Percentiles rank a stretch among this genome's conserved stretches.
Conservation (phyloP, 768 basidiomycete species). For the Ramaria rubella region DNA sequence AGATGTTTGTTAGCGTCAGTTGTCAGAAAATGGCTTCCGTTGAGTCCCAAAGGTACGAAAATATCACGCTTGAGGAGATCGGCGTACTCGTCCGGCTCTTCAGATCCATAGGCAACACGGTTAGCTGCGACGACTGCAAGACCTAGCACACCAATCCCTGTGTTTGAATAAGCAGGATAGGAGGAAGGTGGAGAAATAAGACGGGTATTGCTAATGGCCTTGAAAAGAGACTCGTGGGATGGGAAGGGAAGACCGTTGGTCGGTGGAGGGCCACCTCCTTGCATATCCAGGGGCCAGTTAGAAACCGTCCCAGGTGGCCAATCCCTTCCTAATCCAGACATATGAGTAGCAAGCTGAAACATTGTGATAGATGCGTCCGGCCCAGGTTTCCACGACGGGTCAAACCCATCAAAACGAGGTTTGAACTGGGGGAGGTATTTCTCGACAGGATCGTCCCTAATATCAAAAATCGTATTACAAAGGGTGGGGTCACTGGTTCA, state of each 20-base stretch:
- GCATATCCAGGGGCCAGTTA: slow-evolving; percentile 36
- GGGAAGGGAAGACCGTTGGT: slow-evolving; percentile 29
- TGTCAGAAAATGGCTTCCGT: slow-evolving; percentile 37
- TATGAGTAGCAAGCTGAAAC: slow-evolving; percentile 24
- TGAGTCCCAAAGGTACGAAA: slow-evolving; percentile 41
- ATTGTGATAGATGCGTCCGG: slow-evolving; percentile 19
- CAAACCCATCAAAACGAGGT: slow-evolving; percentile 19
- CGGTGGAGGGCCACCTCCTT: slow-evolving; percentile 23
- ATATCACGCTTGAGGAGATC: slow-evolving; percentile 43
- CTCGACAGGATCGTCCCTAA: slow-evolving; percentile 45
- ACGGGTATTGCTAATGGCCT: slow-evolving; percentile 31
- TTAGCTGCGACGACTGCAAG: slow-evolving; percentile 32
- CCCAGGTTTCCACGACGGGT: background rate
- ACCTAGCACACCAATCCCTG: slow-evolving; percentile 31
- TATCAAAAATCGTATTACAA: background rate
- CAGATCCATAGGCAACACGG: slow-evolving; percentile 11
- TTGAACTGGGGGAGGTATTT: slow-evolving; percentile 37
- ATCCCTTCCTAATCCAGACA: slow-evolving; percentile 31
- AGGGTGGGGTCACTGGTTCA: background rate
- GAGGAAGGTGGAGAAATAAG: slow-evolving; percentile 38
- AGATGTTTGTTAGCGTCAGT: slow-evolving; percentile 30
- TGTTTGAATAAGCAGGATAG: slow-evolving; percentile 39
- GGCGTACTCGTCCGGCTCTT: slow-evolving; percentile 29
- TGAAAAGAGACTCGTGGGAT: slow-evolving; percentile 26
- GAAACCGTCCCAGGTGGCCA: slow-evolving; percentile 29